Evolutionary conservation across 2,329 filamentous ascomycete species (phyloP).

Genomic region (Xylaria sp.): DNA sequence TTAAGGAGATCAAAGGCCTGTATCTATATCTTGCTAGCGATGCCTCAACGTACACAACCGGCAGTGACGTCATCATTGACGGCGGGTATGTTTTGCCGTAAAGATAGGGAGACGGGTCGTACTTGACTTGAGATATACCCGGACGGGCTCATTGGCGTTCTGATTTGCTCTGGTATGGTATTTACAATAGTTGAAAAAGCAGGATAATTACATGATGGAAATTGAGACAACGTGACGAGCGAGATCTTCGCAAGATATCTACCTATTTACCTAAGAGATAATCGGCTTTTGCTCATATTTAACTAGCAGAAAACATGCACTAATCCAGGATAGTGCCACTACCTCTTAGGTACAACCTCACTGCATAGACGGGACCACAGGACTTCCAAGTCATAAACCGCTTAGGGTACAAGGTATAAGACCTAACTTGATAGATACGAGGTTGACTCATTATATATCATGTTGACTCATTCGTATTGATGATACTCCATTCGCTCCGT

Average conservation of each 20-base stretch:
- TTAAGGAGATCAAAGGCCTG: conserved; percentile 41
- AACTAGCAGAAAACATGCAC: conserved; percentile 18
- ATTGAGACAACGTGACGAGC: no score
- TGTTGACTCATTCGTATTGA: conserved; percentile 28
- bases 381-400: neutral
- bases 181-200: neutral
- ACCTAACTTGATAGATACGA: neutral
- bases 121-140: neutral
- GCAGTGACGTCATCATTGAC: conserved; percentile 38
- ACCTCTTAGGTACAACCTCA: conserved; percentile 1
- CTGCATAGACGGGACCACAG: neutral
- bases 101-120: neutral
- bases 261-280: no score
- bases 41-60: conserved; percentile 39
- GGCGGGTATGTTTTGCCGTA: conserved; percentile 40
- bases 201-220: neutral
- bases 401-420: neutral
- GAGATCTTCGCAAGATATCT: no score
- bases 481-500: neutral
- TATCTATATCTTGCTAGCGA: conserved; percentile 41
- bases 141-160: neutral
- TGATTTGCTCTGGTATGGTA: neutral
- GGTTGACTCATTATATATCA: conserved; percentile 23
- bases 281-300: neutral
- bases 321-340: neutral